These are phyloP conservation scores for Gynostemma pentaphyllum DNA, from an alignment of 306 rosid genomes.

Conservation along the genomic window DNA sequence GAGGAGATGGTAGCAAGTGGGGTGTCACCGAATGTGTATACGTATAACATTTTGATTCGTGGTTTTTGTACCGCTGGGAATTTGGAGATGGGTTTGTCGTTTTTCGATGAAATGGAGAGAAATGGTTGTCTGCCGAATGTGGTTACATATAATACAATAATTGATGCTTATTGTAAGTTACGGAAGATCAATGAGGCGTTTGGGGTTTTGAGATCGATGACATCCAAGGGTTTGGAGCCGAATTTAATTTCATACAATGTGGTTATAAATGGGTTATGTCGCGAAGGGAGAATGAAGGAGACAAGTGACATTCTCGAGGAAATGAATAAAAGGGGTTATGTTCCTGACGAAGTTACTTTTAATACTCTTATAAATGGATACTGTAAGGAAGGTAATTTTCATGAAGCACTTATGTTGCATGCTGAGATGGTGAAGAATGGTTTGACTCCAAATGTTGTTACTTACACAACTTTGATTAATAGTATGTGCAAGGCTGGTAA, in stretches of 20 bases:
- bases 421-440: slow-evolving; percentile 66
- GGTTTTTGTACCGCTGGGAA: slow-evolving; percentile 40
- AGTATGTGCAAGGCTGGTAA: slow-evolving; percentile 75
- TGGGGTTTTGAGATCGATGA: slow-evolving; percentile 39
- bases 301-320: slow-evolving; percentile 35
- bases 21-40: slow-evolving; percentile 60
- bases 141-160: slow-evolving; percentile 64
- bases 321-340: slow-evolving; percentile 46
- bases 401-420: slow-evolving; percentile 60
- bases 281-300: slow-evolving; percentile 52
- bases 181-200: slow-evolving; percentile 44
- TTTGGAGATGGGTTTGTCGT: slow-evolving; percentile 32
- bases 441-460: slow-evolving; percentile 64
- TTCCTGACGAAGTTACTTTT: slow-evolving; percentile 58
- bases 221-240: slow-evolving; percentile 37
- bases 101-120: slow-evolving; percentile 55
- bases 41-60: slow-evolving; percentile 69
- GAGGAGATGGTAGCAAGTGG: slow-evolving; percentile 47
- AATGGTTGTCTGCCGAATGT: slow-evolving; percentile 59
- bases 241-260: slow-evolving; percentile 74
- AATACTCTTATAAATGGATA: slow-evolving; percentile 71
- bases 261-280: slow-evolving; percentile 64
- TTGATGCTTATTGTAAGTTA: slow-evolving; percentile 47
- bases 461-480: slow-evolving; percentile 67
- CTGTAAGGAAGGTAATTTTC: slow-evolving; percentile 74